Percentiles rank a stretch among this genome's conserved stretches.
These are phyloP conservation scores for Russula dissimulans DNA, from an alignment of 768 basidiomycete species.

Conservation along the genomic window DNA sequence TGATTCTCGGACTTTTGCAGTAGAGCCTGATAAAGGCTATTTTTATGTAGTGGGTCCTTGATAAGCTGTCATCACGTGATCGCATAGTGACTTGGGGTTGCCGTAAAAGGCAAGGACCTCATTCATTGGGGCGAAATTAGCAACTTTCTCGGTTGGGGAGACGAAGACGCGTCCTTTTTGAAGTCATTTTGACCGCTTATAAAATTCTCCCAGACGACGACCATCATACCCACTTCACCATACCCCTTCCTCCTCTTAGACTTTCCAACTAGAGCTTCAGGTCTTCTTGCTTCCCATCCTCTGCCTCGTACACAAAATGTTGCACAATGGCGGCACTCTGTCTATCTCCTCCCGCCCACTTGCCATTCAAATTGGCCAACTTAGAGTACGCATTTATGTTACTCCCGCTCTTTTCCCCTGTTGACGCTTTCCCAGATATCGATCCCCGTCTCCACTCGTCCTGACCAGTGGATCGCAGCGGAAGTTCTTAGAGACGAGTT, in stretches of 20 bases:
- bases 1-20: constrained; percentile 3
- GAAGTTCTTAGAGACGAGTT: constrained; percentile 91
- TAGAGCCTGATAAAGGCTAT: too few relatives aligned
- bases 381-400: constrained; percentile 28
- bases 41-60: too few relatives aligned
- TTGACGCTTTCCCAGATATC: constrained; percentile 44
- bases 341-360: constrained; percentile 31
- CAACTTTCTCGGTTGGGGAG: constrained; percentile 16
- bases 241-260: constrained; percentile 7
- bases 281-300: constrained; percentile 13
- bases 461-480: constrained; percentile 85
- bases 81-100: constrained; percentile 15
- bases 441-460: constrained; percentile 74
- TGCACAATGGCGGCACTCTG: constrained; percentile 26
- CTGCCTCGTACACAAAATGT: constrained; percentile 25
- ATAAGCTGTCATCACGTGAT: constrained; percentile 15
- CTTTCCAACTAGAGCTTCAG: constrained; percentile 7
- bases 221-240: constrained; percentile 2
- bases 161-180: neutral
- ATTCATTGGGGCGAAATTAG: constrained; percentile 16
- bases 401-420: constrained; percentile 1
- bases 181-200: neutral
- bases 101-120: constrained; percentile 4
- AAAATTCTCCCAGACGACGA: constrained; percentile 1
- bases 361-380: constrained; percentile 26